phyloP scores from a whole-genome alignment of 768 basidiomycete species.

The Pulveroboletus sp. region DNA sequence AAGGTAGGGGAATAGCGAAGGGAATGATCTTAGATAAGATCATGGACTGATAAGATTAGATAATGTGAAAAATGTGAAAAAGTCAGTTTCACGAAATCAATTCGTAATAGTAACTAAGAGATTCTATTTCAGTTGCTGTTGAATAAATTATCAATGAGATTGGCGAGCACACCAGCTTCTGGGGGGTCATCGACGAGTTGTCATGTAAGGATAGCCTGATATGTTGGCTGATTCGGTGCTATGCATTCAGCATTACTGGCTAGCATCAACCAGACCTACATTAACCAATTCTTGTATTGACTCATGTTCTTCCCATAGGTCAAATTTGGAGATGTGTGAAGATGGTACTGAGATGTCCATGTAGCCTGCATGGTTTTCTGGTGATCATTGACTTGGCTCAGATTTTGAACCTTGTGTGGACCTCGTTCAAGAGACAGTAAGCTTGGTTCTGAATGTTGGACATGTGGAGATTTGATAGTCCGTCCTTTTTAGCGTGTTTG shows the following conservation, averaged over 20 bases:
- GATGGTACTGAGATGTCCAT: conserved; percentile 7
- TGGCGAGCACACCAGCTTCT: conserved; percentile 44
- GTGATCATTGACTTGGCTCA: conserved; percentile 95
- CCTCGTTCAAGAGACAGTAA: conserved; percentile 80
- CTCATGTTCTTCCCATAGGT: conserved; percentile 89
- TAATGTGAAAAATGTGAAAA: too few relatives aligned
- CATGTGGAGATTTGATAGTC: conserved; percentile 1
- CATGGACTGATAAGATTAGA: too few relatives aligned
- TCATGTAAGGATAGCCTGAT: conserved; percentile 31
- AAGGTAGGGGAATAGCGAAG: too few relatives aligned
- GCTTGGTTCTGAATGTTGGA: conserved; percentile 13
- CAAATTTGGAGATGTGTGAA: not conserved
- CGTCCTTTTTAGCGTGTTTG: conserved; percentile 54
- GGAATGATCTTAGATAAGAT: too few relatives aligned
- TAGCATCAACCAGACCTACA: conserved; percentile 82
- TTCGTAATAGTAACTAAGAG: too few relatives aligned
- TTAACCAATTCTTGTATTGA: conserved; percentile 91
- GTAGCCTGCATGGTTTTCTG: conserved; percentile 88
- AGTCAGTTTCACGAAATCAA: too few relatives aligned
- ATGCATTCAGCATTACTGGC: conserved; percentile 63
- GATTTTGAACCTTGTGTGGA: conserved; percentile 83
- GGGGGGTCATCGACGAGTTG: conserved; percentile 44
- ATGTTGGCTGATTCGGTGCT: conserved; percentile 1
- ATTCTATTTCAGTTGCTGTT: conserved; percentile 23
- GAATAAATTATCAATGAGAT: conserved; percentile 47